Base-by-base conservation (phyloP, 1,284 basidiomycete genomes). In the Neolentinus lepideus region DNA sequence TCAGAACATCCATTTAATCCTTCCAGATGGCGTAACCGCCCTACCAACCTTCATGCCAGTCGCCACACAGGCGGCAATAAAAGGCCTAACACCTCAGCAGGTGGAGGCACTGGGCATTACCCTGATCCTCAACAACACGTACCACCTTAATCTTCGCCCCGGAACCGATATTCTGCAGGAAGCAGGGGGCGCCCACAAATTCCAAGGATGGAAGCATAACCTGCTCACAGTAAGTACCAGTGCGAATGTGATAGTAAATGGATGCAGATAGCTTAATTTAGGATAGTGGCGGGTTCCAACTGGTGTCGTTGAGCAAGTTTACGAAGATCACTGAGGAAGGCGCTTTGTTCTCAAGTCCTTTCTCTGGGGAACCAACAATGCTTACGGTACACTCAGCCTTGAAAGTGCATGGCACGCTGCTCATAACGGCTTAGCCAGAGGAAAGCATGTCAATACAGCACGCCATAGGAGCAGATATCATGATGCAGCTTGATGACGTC, bases 31-130 rank as follows among this genome's bases (percentile, higher is more conserved):
- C 10, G 72, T 78, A 45, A 93, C 90, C 1, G 81, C 86, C 75
- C 72, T 92, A 10, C 91, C 91, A 0, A 91, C 91, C 0, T 93
- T 94, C 65, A 93, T 93, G 91, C 91, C 92, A 12, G 91, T 93
- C 4, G 91, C 90, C 2, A 93, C 90, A 2, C 91, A 93, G 67
- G 90, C 85, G 24, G 88, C 90, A 1, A 90, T 93, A 64, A 93
- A 93, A 67, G 90, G 90, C 2, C 71, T 94, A 12, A 92, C 90
- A 1, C 71, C 88, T n/a, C 84, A 90, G 54, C 91, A 94, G 68
- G 82, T 91, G 47, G 88, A 92, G 65, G 75, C 84, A 1, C 75
- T 92, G 1, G 91, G 90, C 1, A 76, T 91, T 27, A 87, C 85
- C 1, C 75, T 93, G 52, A 87, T 92, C 33, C 73, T 92, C 46